Evolutionary conservation across 805 yeast genomes (phyloP).

Genomic region (Yarrowia phangngaensis): DNA sequence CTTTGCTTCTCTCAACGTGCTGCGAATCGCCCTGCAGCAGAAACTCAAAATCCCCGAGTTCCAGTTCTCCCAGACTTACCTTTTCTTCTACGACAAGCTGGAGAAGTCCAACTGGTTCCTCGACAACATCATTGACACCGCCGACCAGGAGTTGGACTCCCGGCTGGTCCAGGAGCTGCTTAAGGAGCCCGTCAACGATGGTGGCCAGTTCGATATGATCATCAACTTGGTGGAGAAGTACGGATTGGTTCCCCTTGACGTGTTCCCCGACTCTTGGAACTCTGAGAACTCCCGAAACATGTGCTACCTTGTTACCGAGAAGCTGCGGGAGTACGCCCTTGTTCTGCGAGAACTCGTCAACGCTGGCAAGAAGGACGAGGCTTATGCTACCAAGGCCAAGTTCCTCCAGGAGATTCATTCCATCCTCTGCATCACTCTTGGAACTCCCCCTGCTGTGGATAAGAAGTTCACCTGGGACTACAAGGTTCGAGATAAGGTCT

Average conservation of each 20-base stretch:
- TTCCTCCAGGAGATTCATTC: conserved; percentile 62
- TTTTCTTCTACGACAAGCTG: conserved; percentile 80
- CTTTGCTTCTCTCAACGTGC: conserved; percentile 74
- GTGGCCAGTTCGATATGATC: conserved; percentile 87
- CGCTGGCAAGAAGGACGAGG: conserved; percentile 42
- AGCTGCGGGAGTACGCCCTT: conserved; percentile 76
- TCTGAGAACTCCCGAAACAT: conserved; percentile 50
- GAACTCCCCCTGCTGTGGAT: conserved; percentile 71
- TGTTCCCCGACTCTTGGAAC: conserved; percentile 65
- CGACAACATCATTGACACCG: conserved; percentile 70
- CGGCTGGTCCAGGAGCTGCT: conserved; percentile 65
- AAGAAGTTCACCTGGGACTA: conserved; percentile 72
- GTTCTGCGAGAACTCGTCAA: conserved; percentile 52
- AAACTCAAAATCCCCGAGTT: conserved; percentile 61
- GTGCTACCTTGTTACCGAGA: conserved; percentile 61
- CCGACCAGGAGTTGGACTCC: conserved; percentile 61
- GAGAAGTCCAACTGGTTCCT: conserved; percentile 79
- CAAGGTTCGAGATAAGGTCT: conserved; percentile 59
- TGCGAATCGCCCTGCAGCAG: conserved; percentile 60
- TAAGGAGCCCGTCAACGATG: conserved; percentile 67
- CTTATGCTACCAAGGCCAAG: conserved; percentile 41
- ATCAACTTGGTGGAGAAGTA: conserved; percentile 72
- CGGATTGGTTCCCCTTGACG: conserved; percentile 71
- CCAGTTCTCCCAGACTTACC: conserved; percentile 72
- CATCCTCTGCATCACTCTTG: conserved; percentile 63